These are phyloP conservation scores for Phytophthora meadii DNA, from an alignment of 352 stramenopile species.

Conservation along the genomic window DNA sequence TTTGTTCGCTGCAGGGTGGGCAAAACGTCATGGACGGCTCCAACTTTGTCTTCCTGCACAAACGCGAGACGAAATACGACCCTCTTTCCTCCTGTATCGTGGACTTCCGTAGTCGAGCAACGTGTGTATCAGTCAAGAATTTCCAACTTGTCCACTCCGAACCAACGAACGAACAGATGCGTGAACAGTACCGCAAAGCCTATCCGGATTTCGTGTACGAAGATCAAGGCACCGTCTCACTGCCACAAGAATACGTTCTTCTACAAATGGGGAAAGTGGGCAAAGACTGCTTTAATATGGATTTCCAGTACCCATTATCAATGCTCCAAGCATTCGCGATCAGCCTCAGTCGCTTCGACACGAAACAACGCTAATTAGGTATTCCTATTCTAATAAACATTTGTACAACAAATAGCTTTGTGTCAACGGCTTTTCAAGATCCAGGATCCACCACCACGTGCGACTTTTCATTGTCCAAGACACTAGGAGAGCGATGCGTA, in stretches of 20 bases:
- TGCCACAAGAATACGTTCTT: constrained; percentile 84
- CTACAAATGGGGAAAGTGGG: constrained; percentile 89
- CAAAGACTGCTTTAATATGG: constrained; percentile 96
- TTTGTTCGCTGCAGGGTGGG: constrained; percentile 46
- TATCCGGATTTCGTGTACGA: constrained; percentile 82
- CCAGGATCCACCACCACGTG: constrained; percentile 34
- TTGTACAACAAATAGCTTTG: too few species aligned
- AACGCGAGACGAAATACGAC: constrained; percentile 91
- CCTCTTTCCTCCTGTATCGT: constrained; percentile 92
- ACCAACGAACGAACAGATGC: constrained; percentile 70
- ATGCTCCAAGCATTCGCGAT: constrained; percentile 94
- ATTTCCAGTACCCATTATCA: constrained; percentile 93
- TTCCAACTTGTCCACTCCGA: constrained; percentile 92
- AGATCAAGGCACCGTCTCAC: constrained; percentile 84
- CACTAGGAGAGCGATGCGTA: constrained; percentile 56
- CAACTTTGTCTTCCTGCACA: constrained; percentile 87
- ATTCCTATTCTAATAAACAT: neutral
- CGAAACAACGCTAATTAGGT: constrained; percentile 73
- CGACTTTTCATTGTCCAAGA: constrained; percentile 50
- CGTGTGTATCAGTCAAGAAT: constrained; percentile 92
- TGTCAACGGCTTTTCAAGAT: constrained; percentile 39
- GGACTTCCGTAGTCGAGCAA: constrained; percentile 92
- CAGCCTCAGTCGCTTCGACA: constrained; percentile 92
- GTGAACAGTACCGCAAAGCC: constrained; percentile 71
- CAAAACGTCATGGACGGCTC: constrained; percentile 84